Percentiles rank a stretch among this genome's conserved stretches.
phyloP scores from a whole-genome alignment of 1,284 basidiomycete species.

The Austroboletus rostrupii region DNA sequence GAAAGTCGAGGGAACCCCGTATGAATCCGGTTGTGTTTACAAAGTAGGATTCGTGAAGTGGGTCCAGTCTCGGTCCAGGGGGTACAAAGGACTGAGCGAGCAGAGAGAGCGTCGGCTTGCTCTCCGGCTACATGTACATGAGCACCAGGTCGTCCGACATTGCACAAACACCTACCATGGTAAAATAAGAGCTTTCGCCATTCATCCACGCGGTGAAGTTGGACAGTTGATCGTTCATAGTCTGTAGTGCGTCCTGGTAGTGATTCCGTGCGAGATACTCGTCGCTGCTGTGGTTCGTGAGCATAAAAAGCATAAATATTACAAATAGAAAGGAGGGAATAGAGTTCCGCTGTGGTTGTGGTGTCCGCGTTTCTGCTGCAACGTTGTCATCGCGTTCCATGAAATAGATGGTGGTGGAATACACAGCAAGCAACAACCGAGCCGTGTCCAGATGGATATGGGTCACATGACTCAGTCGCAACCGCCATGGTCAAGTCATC shows the following conservation, averaged over 20 bases:
- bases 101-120: constrained; percentile 41
- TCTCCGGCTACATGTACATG: constrained; percentile 45
- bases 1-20: constrained; percentile 54
- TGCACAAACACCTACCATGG: constrained; percentile 47
- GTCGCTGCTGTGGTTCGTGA: constrained; percentile 65
- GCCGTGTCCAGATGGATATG: background rate
- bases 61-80: constrained; percentile 44
- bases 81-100: constrained; percentile 51
- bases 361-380: constrained; percentile 11
- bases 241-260: constrained; percentile 58
- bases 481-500: constrained; percentile 38
- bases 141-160: background rate
- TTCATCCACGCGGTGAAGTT: constrained; percentile 77
- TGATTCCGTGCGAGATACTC: constrained; percentile 58
- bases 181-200: constrained; percentile 62
- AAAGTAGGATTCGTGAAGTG: constrained; percentile 56
- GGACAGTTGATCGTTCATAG: constrained; percentile 53
- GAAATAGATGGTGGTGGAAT: constrained; percentile 8
- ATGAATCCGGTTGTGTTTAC: constrained; percentile 74
- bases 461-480: constrained; percentile 16
- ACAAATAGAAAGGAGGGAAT: constrained; percentile 73
- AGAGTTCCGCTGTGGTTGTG: constrained; percentile 23
- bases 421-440: background rate
- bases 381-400: constrained; percentile 31
- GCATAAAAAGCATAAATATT: constrained; percentile 68